Evolutionary conservation across 495 filamentous ascomycete species (phyloP), one percentile per base, ranked within the genome.

Genomic region (Monascus purpureus): DNA sequence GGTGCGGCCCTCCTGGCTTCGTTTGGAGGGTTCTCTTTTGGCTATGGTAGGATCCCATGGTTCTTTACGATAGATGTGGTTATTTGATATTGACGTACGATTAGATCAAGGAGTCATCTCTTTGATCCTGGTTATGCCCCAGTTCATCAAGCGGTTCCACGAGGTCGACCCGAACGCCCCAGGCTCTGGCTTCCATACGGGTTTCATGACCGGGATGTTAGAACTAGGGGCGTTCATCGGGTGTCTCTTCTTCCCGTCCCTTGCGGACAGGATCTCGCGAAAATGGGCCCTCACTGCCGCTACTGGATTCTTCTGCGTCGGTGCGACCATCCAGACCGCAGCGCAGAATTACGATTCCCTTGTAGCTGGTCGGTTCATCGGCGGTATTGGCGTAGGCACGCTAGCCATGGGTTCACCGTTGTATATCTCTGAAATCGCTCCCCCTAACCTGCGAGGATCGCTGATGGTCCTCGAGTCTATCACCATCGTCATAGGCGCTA

Each of bases 351-450:
- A 79, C 20, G 61, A 57, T 25, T 68, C 79, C 58, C 64, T 87
- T 13, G 67, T 79, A 8, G 64, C 63, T 18, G 81, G 77, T 9
- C 70, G 81, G 39, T 65, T 77, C 28, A 63, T 85, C 13, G 67
- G 69, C 33, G 81, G 80, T 25, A 41, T 83, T 22, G 76, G 73
- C 38, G 70, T 86, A 33, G 81, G 81, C 36, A 83, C 83, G 41
- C 62, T 70, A 14, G 80, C 77, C 2, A 65, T 77, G 17, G 62
- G 77, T 32, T 78, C 82, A 9, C 81, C 80, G 0, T 67, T 84
- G 9, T 85, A 85, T 47, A 73, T 77, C 37, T 65, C 77, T 29
- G 81, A 87, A 49, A 73, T 87, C 29, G 73, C 76, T 0, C 80
- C 75, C 6, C 75, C 77, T 45, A 71, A 81, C 39, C 78, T 80